Conservation (phyloP, 2,329 filamentous ascomycete species). For the Alternaria tenuissima region DNA sequence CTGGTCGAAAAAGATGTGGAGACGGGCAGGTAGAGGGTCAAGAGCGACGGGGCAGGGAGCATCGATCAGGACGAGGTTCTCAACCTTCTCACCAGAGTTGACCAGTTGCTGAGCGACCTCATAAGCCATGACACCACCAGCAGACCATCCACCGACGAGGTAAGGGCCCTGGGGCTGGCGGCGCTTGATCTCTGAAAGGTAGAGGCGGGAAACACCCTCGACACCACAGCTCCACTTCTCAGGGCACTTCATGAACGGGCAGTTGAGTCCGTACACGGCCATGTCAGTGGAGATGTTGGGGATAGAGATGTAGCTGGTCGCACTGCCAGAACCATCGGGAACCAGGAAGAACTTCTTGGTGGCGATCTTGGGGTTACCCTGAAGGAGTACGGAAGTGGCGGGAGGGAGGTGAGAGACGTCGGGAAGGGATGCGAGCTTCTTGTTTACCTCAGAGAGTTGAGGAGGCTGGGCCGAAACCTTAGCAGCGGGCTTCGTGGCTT, state of each 20-base stretch:
- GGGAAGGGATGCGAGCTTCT: constrained; percentile 51
- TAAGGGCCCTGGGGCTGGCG: constrained; percentile 72
- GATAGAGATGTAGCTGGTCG: constrained; percentile 73
- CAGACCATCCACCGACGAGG: constrained; percentile 64
- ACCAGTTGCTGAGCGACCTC: constrained; percentile 60
- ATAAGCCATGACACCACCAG: constrained; percentile 64
- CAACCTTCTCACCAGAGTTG: constrained; percentile 58
- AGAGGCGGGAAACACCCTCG: constrained; percentile 70
- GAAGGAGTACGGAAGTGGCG: constrained; percentile 65
- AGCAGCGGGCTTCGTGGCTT: constrained; percentile 29
- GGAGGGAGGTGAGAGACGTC: constrained; percentile 57
- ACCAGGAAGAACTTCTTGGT: constrained; percentile 64
- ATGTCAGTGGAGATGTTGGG: constrained; percentile 62
- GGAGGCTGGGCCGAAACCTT: constrained; percentile 37
- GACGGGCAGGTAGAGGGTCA: constrained; percentile 60
- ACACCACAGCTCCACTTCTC: constrained; percentile 72
- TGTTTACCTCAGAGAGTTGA: constrained; percentile 59
- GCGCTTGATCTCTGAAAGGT: constrained; percentile 73
- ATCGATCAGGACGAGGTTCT: constrained; percentile 62
- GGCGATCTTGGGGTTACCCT: constrained; percentile 65
- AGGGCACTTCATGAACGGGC: constrained; percentile 74
- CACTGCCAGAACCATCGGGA: constrained; percentile 64
- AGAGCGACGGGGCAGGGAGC: constrained; percentile 62
- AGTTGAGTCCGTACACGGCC: constrained; percentile 67
- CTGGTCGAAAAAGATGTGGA: constrained; percentile 76